phyloP scores from a whole-genome alignment of 176 grass and related monocot genomes.

The Luzula sylvatica region DNA sequence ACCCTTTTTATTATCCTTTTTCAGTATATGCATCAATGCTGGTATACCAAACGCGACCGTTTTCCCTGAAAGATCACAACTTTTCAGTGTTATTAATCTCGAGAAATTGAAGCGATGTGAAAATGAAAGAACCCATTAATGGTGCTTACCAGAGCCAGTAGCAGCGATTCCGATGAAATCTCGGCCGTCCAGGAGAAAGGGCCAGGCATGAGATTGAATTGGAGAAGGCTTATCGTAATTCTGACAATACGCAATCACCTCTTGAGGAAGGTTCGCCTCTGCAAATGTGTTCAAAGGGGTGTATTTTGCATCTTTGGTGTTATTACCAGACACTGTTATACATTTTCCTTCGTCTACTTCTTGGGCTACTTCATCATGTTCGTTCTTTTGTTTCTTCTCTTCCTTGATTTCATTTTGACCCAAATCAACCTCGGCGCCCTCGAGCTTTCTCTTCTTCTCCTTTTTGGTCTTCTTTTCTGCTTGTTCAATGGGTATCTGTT shows the following conservation, averaged over 20 bases:
- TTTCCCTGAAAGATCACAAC: constrained; percentile 38
- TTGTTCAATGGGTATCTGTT: neutral
- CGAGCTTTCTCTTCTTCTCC: constrained; percentile 2
- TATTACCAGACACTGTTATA: constrained; percentile 58
- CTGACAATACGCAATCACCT: constrained; percentile 79
- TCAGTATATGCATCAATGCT: constrained; percentile 71
- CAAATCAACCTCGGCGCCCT: neutral
- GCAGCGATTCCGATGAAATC: constrained; percentile 94
- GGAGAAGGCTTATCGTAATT: constrained; percentile 61
- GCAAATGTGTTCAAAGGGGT: constrained; percentile 52
- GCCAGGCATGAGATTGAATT: constrained; percentile 86
- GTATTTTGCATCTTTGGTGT: constrained; percentile 46
- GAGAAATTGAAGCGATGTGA: neutral
- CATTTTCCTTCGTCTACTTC: constrained; percentile 9
- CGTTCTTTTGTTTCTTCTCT: constrained; percentile 19
- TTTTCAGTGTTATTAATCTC: neutral
- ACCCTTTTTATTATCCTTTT: constrained; percentile 36
- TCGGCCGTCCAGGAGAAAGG: constrained; percentile 65
- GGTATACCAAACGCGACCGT: constrained; percentile 94
- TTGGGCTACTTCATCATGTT: neutral
- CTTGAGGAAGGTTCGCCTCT: constrained; percentile 43
- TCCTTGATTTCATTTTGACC: neutral
- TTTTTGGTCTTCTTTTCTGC: constrained; percentile 4
- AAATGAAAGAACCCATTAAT: neutral
- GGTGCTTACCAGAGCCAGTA: constrained; percentile 70